Conservation (phyloP, 1,284 basidiomycete species). For the Coniferiporia sulphurascens region DNA sequence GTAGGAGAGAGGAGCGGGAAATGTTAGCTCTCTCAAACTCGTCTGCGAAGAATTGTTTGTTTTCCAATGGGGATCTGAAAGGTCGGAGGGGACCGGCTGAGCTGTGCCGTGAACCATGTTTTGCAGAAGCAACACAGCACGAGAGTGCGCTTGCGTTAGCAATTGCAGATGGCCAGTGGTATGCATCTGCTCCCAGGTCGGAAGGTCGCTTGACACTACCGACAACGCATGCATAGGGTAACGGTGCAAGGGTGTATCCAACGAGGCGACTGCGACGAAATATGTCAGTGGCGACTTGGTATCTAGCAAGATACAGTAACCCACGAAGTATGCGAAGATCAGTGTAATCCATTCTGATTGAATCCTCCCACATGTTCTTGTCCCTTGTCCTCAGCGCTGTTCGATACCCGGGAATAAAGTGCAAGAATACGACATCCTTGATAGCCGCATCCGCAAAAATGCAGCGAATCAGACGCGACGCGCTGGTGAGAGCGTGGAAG, state of each 20-base stretch:
- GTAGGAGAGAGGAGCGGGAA: slow-evolving; percentile 58
- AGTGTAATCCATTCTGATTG: slow-evolving; percentile 45
- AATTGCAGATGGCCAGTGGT: slow-evolving; percentile 38
- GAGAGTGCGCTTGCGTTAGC: slow-evolving; percentile 58
- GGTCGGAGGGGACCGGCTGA: slow-evolving; percentile 40
- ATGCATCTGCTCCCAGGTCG: slow-evolving; percentile 33
- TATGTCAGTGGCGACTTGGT: not conserved
- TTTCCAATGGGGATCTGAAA: slow-evolving; percentile 32
- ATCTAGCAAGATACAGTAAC: slow-evolving; percentile 26
- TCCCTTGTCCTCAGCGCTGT: slow-evolving; percentile 39
- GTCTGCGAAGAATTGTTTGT: slow-evolving; percentile 23
- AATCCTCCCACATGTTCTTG: slow-evolving; percentile 35
- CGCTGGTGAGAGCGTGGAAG: slow-evolving; percentile 46
- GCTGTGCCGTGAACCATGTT: slow-evolving; percentile 57
- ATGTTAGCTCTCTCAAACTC: slow-evolving; percentile 54
- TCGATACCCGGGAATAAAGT: slow-evolving; percentile 55
- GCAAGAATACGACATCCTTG: slow-evolving; percentile 50
- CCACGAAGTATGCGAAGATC: slow-evolving; percentile 60
- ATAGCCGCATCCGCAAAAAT: slow-evolving; percentile 38
- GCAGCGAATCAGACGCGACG: slow-evolving; percentile 42
- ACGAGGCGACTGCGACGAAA: slow-evolving; percentile 49
- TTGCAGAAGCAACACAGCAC: slow-evolving; percentile 69
- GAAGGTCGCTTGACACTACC: slow-evolving; percentile 36
- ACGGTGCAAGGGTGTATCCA: slow-evolving; percentile 52
- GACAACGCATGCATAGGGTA: slow-evolving; percentile 56